Evolutionary conservation across 1,284 basidiomycete genomes (phyloP).

Genomic region (Papiliotrema terrestris): DNA sequence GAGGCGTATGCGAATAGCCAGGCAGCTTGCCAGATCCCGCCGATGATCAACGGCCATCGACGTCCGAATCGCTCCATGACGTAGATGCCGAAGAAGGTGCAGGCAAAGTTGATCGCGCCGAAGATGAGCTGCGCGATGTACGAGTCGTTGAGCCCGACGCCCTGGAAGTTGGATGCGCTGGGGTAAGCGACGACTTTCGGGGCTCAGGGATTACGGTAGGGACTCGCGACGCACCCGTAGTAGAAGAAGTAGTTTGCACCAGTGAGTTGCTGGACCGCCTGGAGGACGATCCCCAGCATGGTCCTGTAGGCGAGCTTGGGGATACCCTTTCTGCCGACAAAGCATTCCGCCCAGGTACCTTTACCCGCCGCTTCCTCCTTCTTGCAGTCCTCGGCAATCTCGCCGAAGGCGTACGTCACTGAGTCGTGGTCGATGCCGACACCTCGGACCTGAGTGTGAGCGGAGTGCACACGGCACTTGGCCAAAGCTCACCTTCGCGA

Average conservation of each 20-base stretch:
- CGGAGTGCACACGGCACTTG: neutral
- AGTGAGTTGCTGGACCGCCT: slow-evolving; percentile 8
- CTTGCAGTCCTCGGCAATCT: slow-evolving; percentile 9
- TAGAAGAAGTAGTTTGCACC: slow-evolving; percentile 13
- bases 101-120: slow-evolving; percentile 11
- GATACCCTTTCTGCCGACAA: slow-evolving; percentile 5
- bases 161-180: slow-evolving; percentile 7
- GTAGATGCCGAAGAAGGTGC: slow-evolving; percentile 16
- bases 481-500: neutral
- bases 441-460: slow-evolving; percentile 1
- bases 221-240: no score
- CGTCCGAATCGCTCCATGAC: slow-evolving; percentile 17
- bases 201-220: no score
- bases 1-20: slow-evolving; percentile 79
- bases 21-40: slow-evolving; percentile 66
- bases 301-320: slow-evolving; percentile 12
- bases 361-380: slow-evolving; percentile 7
- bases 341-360: slow-evolving; percentile 10
- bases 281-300: slow-evolving; percentile 7
- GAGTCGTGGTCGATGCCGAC: slow-evolving; percentile 4
- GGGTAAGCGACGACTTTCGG: no score
- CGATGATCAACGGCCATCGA: slow-evolving; percentile 58
- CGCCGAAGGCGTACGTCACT: slow-evolving; percentile 6
- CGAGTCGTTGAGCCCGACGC: slow-evolving; percentile 9
- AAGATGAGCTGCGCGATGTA: slow-evolving; percentile 13